These are phyloP conservation scores for Coriolopsis trogii DNA, from an alignment of 1,284 basidiomycete species.

Conservation along the genomic window DNA sequence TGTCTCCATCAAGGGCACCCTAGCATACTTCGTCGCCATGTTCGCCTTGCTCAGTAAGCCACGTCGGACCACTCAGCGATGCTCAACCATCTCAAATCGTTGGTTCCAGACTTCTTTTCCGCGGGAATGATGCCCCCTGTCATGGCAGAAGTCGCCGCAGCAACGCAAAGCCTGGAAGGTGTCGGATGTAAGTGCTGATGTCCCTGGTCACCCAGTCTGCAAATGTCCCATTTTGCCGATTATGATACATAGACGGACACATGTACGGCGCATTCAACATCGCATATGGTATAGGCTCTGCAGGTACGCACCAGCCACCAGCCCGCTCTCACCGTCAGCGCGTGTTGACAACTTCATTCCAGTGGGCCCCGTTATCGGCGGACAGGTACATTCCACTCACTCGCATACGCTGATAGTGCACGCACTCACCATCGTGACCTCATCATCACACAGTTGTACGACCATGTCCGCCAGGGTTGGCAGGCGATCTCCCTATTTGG, in stretches of 20 bases:
- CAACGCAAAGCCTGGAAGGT: constrained; percentile 56
- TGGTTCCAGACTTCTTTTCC: constrained; percentile 55
- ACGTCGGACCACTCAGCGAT: background rate
- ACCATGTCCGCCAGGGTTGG: constrained; percentile 57
- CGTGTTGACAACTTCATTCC: constrained; percentile 9
- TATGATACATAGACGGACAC: constrained; percentile 53
- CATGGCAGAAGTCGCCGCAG: constrained; percentile 64
- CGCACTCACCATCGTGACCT: constrained; percentile 1
- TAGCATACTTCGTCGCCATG: constrained; percentile 64
- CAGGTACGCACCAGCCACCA: constrained; percentile 39
- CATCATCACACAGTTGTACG: constrained; percentile 53
- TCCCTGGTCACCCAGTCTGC: background rate
- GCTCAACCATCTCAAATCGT: background rate
- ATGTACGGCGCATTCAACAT: constrained; percentile 71
- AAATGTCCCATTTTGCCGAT: background rate
- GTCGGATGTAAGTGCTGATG: constrained; percentile 62
- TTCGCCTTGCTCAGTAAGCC: constrained; percentile 62
- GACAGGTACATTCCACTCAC: constrained; percentile 61
- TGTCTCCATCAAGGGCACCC: constrained; percentile 51
- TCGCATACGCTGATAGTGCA: too few relatives aligned
- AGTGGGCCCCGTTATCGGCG: constrained; percentile 73
- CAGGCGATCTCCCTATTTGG: constrained; percentile 51
- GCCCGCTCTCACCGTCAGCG: too few relatives aligned
- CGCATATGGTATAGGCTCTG: constrained; percentile 64
- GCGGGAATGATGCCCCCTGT: constrained; percentile 60